A percentile compares a stretch with the other conserved stretches of the same genome.
phyloP scores from a whole-genome alignment of 805 yeast genomes.

The Ogataea pini region DNA sequence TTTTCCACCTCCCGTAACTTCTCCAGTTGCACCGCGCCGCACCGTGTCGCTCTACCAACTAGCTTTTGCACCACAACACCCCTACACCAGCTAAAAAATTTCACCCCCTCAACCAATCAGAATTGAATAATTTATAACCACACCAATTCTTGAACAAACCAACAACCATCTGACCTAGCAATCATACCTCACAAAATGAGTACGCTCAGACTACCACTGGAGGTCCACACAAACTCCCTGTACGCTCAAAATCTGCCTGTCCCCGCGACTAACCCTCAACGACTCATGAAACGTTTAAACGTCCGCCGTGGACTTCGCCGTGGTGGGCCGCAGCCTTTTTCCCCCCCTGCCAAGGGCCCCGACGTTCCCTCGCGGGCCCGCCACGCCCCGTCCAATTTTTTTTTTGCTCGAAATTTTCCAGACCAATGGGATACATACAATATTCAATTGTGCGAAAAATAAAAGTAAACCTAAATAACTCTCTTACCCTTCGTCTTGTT shows the following conservation, averaged over 20 bases:
- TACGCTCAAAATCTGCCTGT: too few species aligned
- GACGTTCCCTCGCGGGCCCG: too few species aligned
- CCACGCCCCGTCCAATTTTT: neutral
- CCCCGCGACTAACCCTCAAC: too few species aligned
- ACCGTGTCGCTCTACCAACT: neutral
- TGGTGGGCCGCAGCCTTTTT: too few species aligned
- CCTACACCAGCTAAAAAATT: neutral
- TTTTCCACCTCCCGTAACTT: too few species aligned
- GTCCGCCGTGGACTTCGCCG: too few species aligned
- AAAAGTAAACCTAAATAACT: neutral
- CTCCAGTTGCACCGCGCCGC: neutral
- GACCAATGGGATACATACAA: slow-evolving; percentile 17
- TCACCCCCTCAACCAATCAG: slow-evolving; percentile 21
- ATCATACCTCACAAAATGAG: too few species aligned
- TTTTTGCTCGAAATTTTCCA: slow-evolving; percentile 5
- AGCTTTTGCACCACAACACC: neutral
- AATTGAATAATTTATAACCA: slow-evolving; percentile 17
- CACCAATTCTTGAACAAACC: slow-evolving; percentile 4
- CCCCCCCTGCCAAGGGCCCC: too few species aligned
- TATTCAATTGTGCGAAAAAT: slow-evolving; percentile 9
- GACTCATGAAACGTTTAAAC: too few species aligned
- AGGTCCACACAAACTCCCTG: too few species aligned
- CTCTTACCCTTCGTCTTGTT: neutral
- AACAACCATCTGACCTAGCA: too few species aligned
- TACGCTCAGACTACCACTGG: too few species aligned